Conservation (phyloP, 257 asterid species). For the Parsonsia alboflavescens region DNA sequence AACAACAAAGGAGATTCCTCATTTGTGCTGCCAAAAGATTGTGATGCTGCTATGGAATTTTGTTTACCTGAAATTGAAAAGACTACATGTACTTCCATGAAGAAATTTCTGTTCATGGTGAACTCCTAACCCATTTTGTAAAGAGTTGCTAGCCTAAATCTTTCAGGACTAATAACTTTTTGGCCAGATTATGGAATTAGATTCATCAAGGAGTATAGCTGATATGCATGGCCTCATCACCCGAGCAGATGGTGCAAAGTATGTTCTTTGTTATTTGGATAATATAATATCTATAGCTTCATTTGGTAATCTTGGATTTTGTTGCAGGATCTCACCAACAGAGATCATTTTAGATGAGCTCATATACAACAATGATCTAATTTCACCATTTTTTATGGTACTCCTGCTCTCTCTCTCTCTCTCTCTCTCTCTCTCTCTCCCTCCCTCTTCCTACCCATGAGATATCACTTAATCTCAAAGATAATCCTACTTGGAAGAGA, state of each 20-base stretch:
- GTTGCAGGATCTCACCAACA: slow-evolving; percentile 65
- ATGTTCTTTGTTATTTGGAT: slow-evolving; percentile 6
- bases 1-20: slow-evolving; percentile 25
- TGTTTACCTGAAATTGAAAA: slow-evolving; percentile 60
- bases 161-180: slow-evolving; percentile 16
- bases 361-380: slow-evolving; percentile 43
- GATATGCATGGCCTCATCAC: slow-evolving; percentile 64
- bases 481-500: too few relatives aligned
- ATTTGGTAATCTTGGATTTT: slow-evolving; percentile 11
- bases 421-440: slow-evolving; percentile 27
- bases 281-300: background rate
- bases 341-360: slow-evolving; percentile 86
- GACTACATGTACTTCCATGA: slow-evolving; percentile 49
- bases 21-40: slow-evolving; percentile 25
- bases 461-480: too few relatives aligned
- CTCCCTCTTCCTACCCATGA: background rate
- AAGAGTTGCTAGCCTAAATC: slow-evolving; percentile 15
- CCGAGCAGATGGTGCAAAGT: slow-evolving; percentile 87
- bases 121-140: slow-evolving; percentile 22
- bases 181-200: slow-evolving; percentile 73
- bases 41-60: slow-evolving; percentile 33
- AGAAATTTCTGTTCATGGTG: slow-evolving; percentile 62
- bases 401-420: slow-evolving; percentile 22
- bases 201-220: slow-evolving; percentile 57
- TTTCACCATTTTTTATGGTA: slow-evolving; percentile 75